Percentiles rank a stretch among this genome's conserved stretches.
Conservation (phyloP, 2,329 filamentous ascomycete species). For the Macrophomina phaseolina region DNA sequence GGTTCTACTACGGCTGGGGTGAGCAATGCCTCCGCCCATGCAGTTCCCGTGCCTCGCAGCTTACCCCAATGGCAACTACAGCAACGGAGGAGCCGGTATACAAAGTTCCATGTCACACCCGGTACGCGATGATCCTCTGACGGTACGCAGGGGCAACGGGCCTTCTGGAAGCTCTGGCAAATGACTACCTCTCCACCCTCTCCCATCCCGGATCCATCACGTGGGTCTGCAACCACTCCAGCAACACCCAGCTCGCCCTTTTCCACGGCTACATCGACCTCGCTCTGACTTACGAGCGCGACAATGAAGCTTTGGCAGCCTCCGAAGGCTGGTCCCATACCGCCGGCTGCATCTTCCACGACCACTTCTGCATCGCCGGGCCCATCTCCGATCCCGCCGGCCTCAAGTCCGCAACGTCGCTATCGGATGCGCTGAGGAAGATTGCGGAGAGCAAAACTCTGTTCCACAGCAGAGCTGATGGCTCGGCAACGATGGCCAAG, state of each 20-base stretch:
- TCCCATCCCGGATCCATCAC: background rate
- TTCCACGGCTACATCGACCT: constrained; percentile 1
- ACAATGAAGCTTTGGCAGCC: background rate
- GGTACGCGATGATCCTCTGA: no score
- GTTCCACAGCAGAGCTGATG: constrained; percentile 4
- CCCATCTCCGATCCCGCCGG: background rate
- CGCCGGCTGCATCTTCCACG: constrained; percentile 7
- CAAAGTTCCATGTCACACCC: background rate
- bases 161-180: background rate
- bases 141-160: background rate
- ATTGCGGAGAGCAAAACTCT: background rate
- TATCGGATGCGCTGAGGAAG: background rate
- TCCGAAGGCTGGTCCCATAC: background rate
- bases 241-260: constrained; percentile 10
- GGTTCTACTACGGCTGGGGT: background rate
- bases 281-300: constrained; percentile 7
- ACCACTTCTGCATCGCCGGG: background rate
- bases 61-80: background rate
- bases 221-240: constrained; percentile 6
- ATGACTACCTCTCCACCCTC: background rate
- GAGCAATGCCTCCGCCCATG: background rate
- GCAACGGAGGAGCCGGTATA: background rate
- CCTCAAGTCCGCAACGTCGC: background rate
- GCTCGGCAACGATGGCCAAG: background rate
- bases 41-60: background rate